A percentile compares a stretch with the other conserved stretches of the same genome.
These are phyloP conservation scores for Diddensiella santjacobensis DNA, from an alignment of 805 yeast genomes.

Conservation along the genomic window DNA sequence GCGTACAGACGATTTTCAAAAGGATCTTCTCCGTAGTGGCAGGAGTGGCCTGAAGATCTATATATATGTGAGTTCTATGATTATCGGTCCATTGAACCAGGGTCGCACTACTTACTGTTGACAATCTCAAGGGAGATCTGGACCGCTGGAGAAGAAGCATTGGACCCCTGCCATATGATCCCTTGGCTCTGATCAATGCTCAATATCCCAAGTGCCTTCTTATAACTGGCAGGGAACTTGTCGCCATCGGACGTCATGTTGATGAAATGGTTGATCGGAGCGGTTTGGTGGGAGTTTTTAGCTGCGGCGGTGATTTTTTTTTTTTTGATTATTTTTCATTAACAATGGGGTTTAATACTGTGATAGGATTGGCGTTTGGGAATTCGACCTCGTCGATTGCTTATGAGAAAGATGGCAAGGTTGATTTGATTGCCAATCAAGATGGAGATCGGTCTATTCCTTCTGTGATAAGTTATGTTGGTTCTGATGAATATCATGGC, in stretches of 20 bases:
- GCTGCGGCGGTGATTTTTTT: background rate
- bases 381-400: conserved; percentile 95
- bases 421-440: conserved; percentile 97
- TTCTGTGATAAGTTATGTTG: conserved; percentile 85
- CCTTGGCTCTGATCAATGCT: background rate
- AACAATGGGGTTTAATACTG: conserved; percentile 36
- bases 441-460: conserved; percentile 98
- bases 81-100: background rate
- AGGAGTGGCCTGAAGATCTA: conserved; percentile 12
- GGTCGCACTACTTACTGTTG: background rate
- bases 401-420: conserved; percentile 81
- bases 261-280: background rate
- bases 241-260: background rate
- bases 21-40: conserved; percentile 56
- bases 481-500: conserved; percentile 95
- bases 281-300: background rate
- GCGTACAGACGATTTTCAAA: conserved; percentile 48
- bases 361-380: conserved; percentile 95
- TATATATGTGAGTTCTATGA: background rate
- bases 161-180: background rate
- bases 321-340: background rate
- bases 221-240: conserved; percentile 9
- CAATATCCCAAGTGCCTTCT: conserved; percentile 4
- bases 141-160: background rate
- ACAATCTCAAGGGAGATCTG: conserved; percentile 5